These are phyloP conservation scores for Piper longum DNA, from an alignment of 164 flowering plant genomes.

Conservation along the genomic window DNA sequence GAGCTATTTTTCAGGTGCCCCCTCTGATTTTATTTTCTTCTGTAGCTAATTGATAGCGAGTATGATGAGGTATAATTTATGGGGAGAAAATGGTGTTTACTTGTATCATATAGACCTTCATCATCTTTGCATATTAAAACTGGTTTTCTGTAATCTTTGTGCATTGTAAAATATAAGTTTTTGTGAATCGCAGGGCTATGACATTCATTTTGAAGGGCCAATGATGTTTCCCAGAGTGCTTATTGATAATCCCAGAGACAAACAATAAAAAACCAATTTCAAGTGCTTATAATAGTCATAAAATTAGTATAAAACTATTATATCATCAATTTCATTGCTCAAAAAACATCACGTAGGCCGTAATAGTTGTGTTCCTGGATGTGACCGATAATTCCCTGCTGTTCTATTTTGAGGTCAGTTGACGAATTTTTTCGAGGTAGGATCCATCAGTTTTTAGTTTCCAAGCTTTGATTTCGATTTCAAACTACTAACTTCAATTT, in stretches of 20 bases:
- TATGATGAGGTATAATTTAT: slow-evolving; percentile 15
- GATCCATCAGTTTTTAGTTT: no score
- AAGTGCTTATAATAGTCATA: no score
- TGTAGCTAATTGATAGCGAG: slow-evolving; percentile 13
- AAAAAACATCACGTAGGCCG: no score
- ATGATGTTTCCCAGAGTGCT: background rate
- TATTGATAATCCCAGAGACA: background rate
- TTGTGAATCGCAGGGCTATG: slow-evolving; percentile 13
- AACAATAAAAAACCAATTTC: no score
- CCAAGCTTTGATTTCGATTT: no score
- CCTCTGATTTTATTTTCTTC: slow-evolving; percentile 7
- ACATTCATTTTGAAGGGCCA: background rate
- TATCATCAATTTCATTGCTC: no score
- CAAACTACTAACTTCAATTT: no score
- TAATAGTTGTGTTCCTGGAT: no score
- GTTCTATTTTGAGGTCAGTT: no score
- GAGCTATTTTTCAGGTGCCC: slow-evolving; percentile 16
- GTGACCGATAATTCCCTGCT: no score
- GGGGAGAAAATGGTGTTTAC: slow-evolving; percentile 4
- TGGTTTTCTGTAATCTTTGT: slow-evolving; percentile 15
- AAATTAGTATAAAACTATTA: no score
- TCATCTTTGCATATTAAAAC: slow-evolving; percentile 3
- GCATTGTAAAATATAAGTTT: slow-evolving; percentile 23
- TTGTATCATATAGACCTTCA: slow-evolving; percentile 16
- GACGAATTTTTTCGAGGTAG: no score